Percentiles rank a stretch among this genome's conserved stretches.
Conservation (phyloP, 2,329 filamentous ascomycete genomes). For the Thielaviopsis cerberus region DNA sequence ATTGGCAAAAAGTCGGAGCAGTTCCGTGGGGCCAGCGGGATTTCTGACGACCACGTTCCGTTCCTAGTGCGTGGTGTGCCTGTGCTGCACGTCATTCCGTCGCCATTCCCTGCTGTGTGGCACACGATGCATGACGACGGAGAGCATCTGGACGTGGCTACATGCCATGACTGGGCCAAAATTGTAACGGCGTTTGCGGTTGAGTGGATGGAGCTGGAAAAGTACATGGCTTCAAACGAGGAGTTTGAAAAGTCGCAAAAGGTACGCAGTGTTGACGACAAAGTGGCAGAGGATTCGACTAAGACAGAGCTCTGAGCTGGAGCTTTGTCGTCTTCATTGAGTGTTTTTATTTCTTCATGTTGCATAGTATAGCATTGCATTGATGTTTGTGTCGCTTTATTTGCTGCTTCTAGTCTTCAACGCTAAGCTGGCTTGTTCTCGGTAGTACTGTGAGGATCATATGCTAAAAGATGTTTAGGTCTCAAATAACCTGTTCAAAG, state of each 20-base stretch:
- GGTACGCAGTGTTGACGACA: slow-evolving; percentile 23
- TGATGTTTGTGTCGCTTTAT: no score
- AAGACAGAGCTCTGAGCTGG: slow-evolving; percentile 25
- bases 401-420: no score
- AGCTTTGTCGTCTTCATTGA: not conserved
- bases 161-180: slow-evolving; percentile 71
- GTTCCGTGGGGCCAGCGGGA: slow-evolving; percentile 30
- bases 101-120: slow-evolving; percentile 69
- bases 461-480: not conserved
- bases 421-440: no score
- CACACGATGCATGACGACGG: slow-evolving; percentile 71
- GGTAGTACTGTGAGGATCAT: not conserved
- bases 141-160: slow-evolving; percentile 61
- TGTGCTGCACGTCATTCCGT: slow-evolving; percentile 74
- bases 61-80: slow-evolving; percentile 78
- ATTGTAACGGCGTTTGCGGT: slow-evolving; percentile 69
- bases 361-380: not conserved
- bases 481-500: not conserved
- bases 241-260: slow-evolving; percentile 35
- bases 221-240: slow-evolving; percentile 25
- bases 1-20: slow-evolving; percentile 29
- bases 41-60: slow-evolving; percentile 80
- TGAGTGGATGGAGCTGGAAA: slow-evolving; percentile 72
- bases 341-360: not conserved
- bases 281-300: slow-evolving; percentile 27